These are phyloP conservation scores for Quaeritorhiza haematococci DNA, from an alignment of 371 early-diverging fungal species.

Conservation along the genomic window DNA sequence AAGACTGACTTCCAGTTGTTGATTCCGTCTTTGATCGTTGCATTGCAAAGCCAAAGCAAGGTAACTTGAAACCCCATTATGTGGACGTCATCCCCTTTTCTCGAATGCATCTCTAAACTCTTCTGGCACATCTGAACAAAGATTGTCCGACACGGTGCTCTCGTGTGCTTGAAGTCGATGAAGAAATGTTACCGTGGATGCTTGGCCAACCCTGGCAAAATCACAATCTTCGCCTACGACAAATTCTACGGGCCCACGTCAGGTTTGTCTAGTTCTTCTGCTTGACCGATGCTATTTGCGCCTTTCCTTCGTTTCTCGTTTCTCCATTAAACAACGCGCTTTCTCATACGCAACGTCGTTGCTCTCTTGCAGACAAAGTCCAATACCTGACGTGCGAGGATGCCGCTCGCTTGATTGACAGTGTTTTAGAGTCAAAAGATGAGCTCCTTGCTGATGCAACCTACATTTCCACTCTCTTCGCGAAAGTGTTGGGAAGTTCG, in stretches of 20 bases:
- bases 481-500: too few species aligned
- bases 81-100: too few species aligned
- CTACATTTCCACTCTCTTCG: too few species aligned
- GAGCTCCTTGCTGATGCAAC: slow-evolving; percentile 43
- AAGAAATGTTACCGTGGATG: slow-evolving; percentile 6
- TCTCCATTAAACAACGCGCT: too few species aligned
- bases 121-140: slow-evolving; percentile 8
- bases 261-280: too few species aligned
- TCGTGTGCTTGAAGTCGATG: slow-evolving; percentile 51
- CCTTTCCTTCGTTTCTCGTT: neutral
- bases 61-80: too few species aligned
- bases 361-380: slow-evolving; percentile 21
- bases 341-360: too few species aligned
- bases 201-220: slow-evolving; percentile 28
- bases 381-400: slow-evolving; percentile 49
- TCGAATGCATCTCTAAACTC: neutral
- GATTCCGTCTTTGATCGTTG: slow-evolving; percentile 67
- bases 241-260: slow-evolving; percentile 46
- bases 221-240: slow-evolving; percentile 51
- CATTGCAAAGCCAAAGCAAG: slow-evolving; percentile 44
- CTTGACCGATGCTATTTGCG: too few species aligned
- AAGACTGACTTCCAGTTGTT: slow-evolving; percentile 72
- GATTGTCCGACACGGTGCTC: slow-evolving; percentile 55
- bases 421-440: slow-evolving; percentile 32
- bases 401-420: slow-evolving; percentile 44